Percentiles rank a stretch among this genome's conserved stretches.
phyloP scores from a whole-genome alignment of 495 filamentous ascomycete species.

The Xylaria cubensis region DNA sequence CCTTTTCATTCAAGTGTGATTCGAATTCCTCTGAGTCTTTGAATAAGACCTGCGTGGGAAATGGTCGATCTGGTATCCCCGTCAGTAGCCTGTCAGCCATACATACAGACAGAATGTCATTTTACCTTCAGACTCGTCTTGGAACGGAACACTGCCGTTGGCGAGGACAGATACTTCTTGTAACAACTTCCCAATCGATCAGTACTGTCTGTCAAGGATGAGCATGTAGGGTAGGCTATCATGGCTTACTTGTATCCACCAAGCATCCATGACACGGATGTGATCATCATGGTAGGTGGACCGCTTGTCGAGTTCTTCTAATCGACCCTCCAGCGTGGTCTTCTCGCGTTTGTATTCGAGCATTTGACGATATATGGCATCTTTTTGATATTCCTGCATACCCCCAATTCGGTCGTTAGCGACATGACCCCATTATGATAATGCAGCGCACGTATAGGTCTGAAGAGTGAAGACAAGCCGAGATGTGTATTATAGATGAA shows the following conservation, averaged over 20 bases:
- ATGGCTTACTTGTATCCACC: constrained; percentile 83
- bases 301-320: constrained; percentile 77
- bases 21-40: constrained; percentile 76
- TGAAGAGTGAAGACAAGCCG: constrained; percentile 21
- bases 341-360: constrained; percentile 94
- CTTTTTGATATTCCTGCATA: constrained; percentile 89
- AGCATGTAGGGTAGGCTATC: not conserved
- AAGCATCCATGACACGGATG: constrained; percentile 84
- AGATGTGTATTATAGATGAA: constrained; percentile 23
- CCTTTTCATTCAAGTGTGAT: constrained; percentile 71
- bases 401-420: constrained; percentile 43
- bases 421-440: constrained; percentile 31
- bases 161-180: constrained; percentile 82
- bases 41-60: constrained; percentile 67
- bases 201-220: not conserved
- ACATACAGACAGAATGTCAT: constrained; percentile 36
- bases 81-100: constrained; percentile 44
- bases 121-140: constrained; percentile 60
- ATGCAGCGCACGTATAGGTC: constrained; percentile 34
- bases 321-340: constrained; percentile 72
- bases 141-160: constrained; percentile 55
- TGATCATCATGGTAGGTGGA: constrained; percentile 88
- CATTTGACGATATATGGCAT: constrained; percentile 97
- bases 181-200: constrained; percentile 64
- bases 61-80: constrained; percentile 47